Base-by-base conservation (phyloP, 345 rosid genomes). In the Syzygium jambos region DNA sequence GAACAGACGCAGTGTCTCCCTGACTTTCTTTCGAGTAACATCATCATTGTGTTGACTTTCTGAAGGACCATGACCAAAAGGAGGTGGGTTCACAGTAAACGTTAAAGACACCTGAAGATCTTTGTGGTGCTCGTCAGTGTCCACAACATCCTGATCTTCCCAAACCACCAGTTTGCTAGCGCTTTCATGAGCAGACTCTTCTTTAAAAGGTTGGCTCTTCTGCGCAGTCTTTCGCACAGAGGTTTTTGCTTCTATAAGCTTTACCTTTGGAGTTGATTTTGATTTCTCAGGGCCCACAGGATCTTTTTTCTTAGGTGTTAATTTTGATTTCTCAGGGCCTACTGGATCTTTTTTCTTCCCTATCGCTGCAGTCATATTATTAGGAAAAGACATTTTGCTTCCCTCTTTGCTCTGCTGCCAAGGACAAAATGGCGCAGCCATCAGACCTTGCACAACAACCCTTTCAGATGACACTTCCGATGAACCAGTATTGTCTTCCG, bases 1-100 rank as follows among this genome's bases (percentile, higher is more conserved):
- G 91, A 94, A 96, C 55, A 95, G 92, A 43, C 98, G 98, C 78
- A 97, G 87, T 52, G 92, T 93, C 89, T 97, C 97, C 91, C 96
- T 95, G 73, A 97, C 99, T 91, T 93, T 91, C 85, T 85, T 93
- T 90, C 99, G 92, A 78, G 90, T 86, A 29, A 88, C 91, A 87
- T 61, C 89, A 3, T 54, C 90, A 88, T 52, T 78, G 86, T 49
- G 90, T 85, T 84, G 85, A 49, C 87, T 80, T 27, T 73, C 52
- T 56, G 91, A 88, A 87, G 87, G 90, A 85, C 57, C 82, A 41
- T 89, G 87, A 86, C 85, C 78, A 19, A 92, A 63, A 84, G 98
- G 98, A 90, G 94, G 95, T 87, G 94, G 93, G 63, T 86, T 85
- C 87, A 95, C 93, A 68, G 88, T 59, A 53, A 90, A 73, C 22